Evolutionary conservation across 2,329 filamentous ascomycete species (phyloP).

Genomic region (Epichloe gansuensis): DNA sequence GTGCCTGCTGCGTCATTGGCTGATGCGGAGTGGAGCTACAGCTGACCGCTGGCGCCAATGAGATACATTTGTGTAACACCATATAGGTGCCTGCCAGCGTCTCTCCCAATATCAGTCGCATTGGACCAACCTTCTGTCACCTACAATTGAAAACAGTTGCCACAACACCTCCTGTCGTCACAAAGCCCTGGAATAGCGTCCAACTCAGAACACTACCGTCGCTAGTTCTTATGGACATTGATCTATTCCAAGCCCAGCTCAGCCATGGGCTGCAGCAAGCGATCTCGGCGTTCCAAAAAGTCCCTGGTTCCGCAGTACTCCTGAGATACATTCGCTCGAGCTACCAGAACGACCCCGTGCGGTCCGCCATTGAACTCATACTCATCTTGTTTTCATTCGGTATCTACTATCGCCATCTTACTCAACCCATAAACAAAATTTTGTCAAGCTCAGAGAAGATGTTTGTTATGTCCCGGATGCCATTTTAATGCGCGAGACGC

Average conservation of each 20-base stretch:
- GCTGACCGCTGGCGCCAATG: no score
- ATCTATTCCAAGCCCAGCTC: slow-evolving; percentile 42
- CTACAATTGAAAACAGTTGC: background rate
- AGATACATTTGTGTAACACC: background rate
- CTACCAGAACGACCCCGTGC: slow-evolving; percentile 93
- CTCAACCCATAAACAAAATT: slow-evolving; percentile 79
- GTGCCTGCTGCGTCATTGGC: no score
- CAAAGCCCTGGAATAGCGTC: background rate
- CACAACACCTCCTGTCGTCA: background rate
- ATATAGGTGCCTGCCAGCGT: background rate
- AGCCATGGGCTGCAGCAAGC: slow-evolving; percentile 40
- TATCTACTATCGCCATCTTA: slow-evolving; percentile 90
- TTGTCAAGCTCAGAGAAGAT: slow-evolving; percentile 79
- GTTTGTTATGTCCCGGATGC: slow-evolving; percentile 16
- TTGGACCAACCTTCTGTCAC: background rate
- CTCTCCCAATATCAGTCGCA: background rate
- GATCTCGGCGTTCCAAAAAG: slow-evolving; percentile 64
- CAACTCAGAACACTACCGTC: background rate
- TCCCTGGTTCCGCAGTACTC: slow-evolving; percentile 89
- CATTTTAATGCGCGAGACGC: background rate
- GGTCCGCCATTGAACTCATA: slow-evolving; percentile 85
- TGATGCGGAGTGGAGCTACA: no score
- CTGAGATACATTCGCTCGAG: slow-evolving; percentile 92
- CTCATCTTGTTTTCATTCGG: slow-evolving; percentile 90
- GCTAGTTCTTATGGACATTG: slow-evolving; percentile 45